A percentile compares a stretch with the other conserved stretches of the same genome.
These are phyloP conservation scores for Betula pendula DNA, from an alignment of 306 rosid genomes.

Conservation along the genomic window DNA sequence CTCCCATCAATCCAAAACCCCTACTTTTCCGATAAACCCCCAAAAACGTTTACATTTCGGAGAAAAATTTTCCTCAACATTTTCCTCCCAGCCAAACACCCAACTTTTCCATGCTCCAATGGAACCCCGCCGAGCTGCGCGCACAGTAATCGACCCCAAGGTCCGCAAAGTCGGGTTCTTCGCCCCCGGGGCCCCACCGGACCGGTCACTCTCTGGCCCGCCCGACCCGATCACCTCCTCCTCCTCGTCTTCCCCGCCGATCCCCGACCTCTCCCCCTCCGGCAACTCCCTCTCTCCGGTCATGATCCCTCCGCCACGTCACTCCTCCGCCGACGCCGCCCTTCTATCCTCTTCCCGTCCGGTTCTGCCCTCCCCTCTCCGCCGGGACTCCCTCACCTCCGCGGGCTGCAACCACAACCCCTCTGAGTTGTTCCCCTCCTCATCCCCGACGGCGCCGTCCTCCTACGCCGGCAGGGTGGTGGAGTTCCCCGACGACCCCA, in stretches of 20 bases:
- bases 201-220: constrained; percentile 25
- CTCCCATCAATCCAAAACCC: constrained; percentile 5
- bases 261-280: constrained; percentile 40
- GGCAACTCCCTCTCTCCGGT: constrained; percentile 41
- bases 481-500: constrained; percentile 23
- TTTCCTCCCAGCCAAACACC: constrained; percentile 27
- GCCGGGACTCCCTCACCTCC: constrained; percentile 29
- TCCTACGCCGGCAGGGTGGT: constrained; percentile 44
- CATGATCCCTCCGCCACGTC: constrained; percentile 45
- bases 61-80: not conserved
- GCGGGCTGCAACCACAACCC: constrained; percentile 21
- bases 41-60: not conserved
- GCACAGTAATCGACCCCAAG: constrained; percentile 48
- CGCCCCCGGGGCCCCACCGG: constrained; percentile 33
- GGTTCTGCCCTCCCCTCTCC: constrained; percentile 36
- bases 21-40: constrained; percentile 3
- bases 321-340: constrained; percentile 20
- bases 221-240: constrained; percentile 24
- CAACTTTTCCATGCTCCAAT: constrained; percentile 4
- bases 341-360: constrained; percentile 24
- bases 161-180: constrained; percentile 50
- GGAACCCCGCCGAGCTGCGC: constrained; percentile 39
- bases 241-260: constrained; percentile 6
- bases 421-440: constrained; percentile 23
- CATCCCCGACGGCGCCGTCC: constrained; percentile 39